Conservation (phyloP, 2,329 filamentous ascomycete genomes). For the Lithohypha guttulata region DNA sequence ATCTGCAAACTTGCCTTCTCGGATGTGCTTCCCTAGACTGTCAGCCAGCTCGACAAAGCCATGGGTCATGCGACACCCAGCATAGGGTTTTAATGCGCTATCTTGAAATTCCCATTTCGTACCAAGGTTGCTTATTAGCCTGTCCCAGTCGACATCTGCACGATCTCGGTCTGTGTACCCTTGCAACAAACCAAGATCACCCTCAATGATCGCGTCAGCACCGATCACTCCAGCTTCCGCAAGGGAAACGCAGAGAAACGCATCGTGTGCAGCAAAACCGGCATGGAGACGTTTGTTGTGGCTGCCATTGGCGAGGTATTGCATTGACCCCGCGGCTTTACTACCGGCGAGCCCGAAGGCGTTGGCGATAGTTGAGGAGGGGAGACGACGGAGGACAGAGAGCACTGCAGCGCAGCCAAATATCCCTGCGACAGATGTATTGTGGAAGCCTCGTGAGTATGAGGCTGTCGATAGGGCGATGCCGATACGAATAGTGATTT, state of each 20-base stretch:
- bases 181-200: constrained; percentile 17
- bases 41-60: constrained; percentile 17
- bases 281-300: constrained; percentile 32
- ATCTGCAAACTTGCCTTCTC: constrained; percentile 1
- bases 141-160: constrained; percentile 9
- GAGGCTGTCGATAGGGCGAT: constrained; percentile 26
- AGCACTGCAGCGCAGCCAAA: constrained; percentile 29
- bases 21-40: constrained; percentile 9
- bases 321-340: constrained; percentile 30
- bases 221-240: constrained; percentile 27
- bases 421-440: constrained; percentile 29
- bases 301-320: constrained; percentile 30
- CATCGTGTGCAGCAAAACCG: constrained; percentile 31
- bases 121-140: constrained; percentile 12
- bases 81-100: constrained; percentile 19
- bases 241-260: constrained; percentile 27
- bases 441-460: constrained; percentile 31
- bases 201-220: constrained; percentile 19
- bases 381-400: constrained; percentile 22
- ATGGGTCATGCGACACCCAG: constrained; percentile 21
- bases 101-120: constrained; percentile 17
- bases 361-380: constrained; percentile 22
- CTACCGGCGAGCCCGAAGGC: constrained; percentile 30
- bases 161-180: constrained; percentile 16
- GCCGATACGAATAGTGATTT: constrained; percentile 26